Evolutionary conservation across 139 green algal genomes (phyloP), one percentile per base, ranked within the genome.

Genomic region (Gonium pectorale): DNA sequence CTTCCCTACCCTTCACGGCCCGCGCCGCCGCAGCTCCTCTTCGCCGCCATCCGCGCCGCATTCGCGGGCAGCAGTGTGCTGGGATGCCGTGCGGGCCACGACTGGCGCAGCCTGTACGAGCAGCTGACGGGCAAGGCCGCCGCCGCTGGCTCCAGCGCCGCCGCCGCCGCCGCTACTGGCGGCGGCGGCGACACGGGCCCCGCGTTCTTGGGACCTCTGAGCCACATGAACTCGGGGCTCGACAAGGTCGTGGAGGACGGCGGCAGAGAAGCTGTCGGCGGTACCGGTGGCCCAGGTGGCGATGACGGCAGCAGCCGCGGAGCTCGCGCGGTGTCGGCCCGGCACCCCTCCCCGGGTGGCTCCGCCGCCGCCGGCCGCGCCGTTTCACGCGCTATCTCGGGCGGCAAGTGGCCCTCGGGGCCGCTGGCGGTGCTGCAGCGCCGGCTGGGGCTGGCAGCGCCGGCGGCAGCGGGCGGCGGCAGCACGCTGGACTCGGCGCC

Each of bases 91-190:
- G 31, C 64, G 40, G 67, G 29, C 43, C 43, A 41, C 0, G 68
- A 77, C n/a, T 77, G 68, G 68, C 68, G 68, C 17, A 9, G 13
- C 9, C 68, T 77, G 44, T 60, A 60, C 43, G 68, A 77, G 41
- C 68, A 77, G 68, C 29, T 77, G 29, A 71, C 64, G 3, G 64
- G 64, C 35, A 46, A 29, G 49, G 49, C 13, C 49, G 49, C 13
- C 49, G 49, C 49, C 49, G 49, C 49, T 26, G 13, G 13, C 17
- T 26, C 49, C 49, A 56, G 49, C 17, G 49, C 17, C 13, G 49
- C 13, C 59, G 26, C 26, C 59, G 59, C 26, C 59, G 59, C 19
- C 21, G 59, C 21, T 37, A 27, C 59, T 37, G 59, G 3, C 59
- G 59, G 27, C 59, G 59, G 2, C 9, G 59, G 13, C 19, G 9